Evolutionary conservation across 805 yeast species (phyloP), one percentile per base, ranked within the genome.

Genomic region (Diddensiella santjacobensis): DNA sequence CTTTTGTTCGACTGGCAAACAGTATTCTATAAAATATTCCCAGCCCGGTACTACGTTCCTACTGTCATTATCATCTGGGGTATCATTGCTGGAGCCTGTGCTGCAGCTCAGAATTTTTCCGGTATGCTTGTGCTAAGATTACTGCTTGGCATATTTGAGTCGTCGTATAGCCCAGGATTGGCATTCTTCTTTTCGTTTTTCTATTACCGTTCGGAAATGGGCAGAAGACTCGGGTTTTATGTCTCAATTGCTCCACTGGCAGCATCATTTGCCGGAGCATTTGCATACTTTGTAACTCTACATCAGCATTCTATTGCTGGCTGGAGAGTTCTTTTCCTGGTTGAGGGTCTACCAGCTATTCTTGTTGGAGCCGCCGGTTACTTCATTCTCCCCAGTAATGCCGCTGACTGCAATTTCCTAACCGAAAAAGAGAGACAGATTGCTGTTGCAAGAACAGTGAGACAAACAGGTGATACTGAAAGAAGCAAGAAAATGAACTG

Each of bases 221-320:
- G 56, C 26, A 53, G 54, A 22, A 51, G 67, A 19, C 44, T 55
- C 39, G 58, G 58, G 4, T 43, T 47, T 19, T 62, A 63, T 5
- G 59, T 61, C 11, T 54, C 54, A 2, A 56, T 59, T 3, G 66
- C 67, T 0, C 44, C 56, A 30, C 70, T 80, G 49, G 76, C 82
- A 17, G 71, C 84, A 0, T 82, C 75, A 75, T 51, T 67, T 81
- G 33, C 81, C 79, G 56, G 78, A 80, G 18, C 77, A 78, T 15
- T 71, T 80, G 39, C 72, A 66, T 51, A 60, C 70, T 29, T 58
- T 63, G 26, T 59, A 79, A 24, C 51, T 44, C 26, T 48, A 36
- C n/a, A 43, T 31, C 3, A 47, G 45, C 18, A 48, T 0, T 56
- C 60, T 5, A 58, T 66, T 8, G 58, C 63, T 5, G 69, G 72